Conservation (phyloP, 2,329 filamentous ascomycete species). For the Bertia moriformis region DNA sequence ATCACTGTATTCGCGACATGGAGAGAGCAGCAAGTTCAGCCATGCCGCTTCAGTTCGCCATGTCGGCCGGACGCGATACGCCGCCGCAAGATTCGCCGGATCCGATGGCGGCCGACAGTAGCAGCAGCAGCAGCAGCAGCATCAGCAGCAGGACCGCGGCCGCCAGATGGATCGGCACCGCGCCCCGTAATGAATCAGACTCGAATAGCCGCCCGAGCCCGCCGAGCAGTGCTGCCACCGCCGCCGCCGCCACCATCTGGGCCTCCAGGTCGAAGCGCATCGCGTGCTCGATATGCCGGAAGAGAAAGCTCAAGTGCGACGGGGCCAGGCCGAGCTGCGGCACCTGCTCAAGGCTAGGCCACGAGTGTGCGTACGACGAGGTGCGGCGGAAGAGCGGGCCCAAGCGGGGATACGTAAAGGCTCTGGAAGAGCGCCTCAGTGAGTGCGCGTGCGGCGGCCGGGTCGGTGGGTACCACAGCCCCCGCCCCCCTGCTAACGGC, state of each 20-base stretch:
- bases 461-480: conserved; percentile 3
- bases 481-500: too few species aligned
- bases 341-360: conserved; percentile 73
- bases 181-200: too few species aligned
- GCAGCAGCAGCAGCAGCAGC: neutral
- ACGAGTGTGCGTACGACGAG: conserved; percentile 82
- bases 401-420: conserved; percentile 87
- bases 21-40: too few species aligned
- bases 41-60: too few species aligned
- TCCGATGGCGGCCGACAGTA: too few species aligned
- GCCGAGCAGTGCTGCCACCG: conserved; percentile 22
- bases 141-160: too few species aligned
- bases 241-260: conserved; percentile 36
- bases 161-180: too few species aligned
- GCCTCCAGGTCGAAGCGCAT: conserved; percentile 79
- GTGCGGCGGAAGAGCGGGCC: conserved; percentile 87
- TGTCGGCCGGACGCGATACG: too few species aligned
- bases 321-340: conserved; percentile 72
- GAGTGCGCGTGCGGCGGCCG: conserved; percentile 23
- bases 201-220: conserved; percentile 17
- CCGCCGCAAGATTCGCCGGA: too few species aligned
- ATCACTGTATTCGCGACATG: too few species aligned
- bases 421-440: conserved; percentile 84
- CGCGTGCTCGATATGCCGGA: conserved; percentile 85
- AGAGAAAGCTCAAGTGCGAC: conserved; percentile 83